Conservation (phyloP, 306 rosid species). For the Senna siamea region DNA sequence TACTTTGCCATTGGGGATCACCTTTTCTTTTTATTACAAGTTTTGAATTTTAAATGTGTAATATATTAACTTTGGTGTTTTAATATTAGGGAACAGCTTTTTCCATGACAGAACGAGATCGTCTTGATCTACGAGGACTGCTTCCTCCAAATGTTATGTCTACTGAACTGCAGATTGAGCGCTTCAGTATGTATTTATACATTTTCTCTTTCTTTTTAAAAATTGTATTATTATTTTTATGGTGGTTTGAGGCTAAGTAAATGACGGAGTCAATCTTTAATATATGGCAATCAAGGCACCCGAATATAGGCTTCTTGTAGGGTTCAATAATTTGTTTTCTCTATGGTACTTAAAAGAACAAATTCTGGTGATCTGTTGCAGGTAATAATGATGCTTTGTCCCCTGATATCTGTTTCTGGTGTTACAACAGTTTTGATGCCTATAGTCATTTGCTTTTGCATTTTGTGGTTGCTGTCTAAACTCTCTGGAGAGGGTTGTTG, state of each 20-base stretch:
- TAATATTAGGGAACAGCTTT: constrained; percentile 88
- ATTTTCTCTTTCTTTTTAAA: neutral
- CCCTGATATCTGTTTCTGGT: neutral
- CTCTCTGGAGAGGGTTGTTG: neutral
- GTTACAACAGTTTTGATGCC: constrained; percentile 15
- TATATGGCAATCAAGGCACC: constrained; percentile 19
- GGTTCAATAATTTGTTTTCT: constrained; percentile 21
- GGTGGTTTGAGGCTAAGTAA: constrained; percentile 5
- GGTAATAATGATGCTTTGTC: constrained; percentile 12
- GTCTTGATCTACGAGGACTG: constrained; percentile 97
- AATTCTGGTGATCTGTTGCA: neutral
- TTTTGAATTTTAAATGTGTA: constrained; percentile 24
- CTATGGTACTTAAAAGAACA: neutral
- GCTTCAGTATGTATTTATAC: constrained; percentile 71
- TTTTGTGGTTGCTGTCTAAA: neutral
- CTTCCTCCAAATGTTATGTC: constrained; percentile 98
- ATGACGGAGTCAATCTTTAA: constrained; percentile 31
- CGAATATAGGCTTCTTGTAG: constrained; percentile 18
- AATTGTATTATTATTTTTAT: neutral
- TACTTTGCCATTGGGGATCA: constrained; percentile 19
- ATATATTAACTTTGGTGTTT: constrained; percentile 35
- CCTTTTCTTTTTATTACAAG: constrained; percentile 2
- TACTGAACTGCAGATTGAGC: constrained; percentile 86
- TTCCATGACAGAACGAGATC: constrained; percentile 93
- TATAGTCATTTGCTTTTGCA: constrained; percentile 19